Conservation (phyloP, 1,284 basidiomycete genomes). For the Trichosporon sp. region DNA sequence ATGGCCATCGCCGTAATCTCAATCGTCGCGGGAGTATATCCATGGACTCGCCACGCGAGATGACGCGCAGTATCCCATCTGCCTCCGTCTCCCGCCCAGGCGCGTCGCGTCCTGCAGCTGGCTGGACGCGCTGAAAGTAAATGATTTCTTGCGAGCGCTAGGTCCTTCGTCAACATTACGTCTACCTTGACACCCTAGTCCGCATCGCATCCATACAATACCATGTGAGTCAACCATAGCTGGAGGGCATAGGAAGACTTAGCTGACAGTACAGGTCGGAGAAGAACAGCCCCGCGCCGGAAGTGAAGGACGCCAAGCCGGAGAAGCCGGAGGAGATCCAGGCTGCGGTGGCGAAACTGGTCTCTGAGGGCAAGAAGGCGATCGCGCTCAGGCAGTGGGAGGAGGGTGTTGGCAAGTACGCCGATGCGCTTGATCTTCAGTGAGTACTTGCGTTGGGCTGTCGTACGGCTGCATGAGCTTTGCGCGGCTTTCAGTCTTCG, state of each 20-base stretch:
- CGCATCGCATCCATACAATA: not conserved
- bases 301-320: conserved; percentile 21
- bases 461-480: conserved; percentile 19
- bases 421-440: conserved; percentile 78
- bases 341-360: conserved; percentile 38
- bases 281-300: conserved; percentile 1
- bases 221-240: not conserved
- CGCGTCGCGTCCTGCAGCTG: not conserved
- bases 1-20: conserved; percentile 3
- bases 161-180: conserved; percentile 5
- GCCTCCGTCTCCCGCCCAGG: not conserved
- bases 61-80: conserved; percentile 4
- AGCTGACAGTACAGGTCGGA: conserved; percentile 1
- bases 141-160: conserved; percentile 8
- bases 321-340: conserved; percentile 25
- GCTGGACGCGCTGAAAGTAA: not conserved
- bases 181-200: not conserved
- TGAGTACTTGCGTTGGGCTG: conserved; percentile 58
- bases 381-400: conserved; percentile 85
- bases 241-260: not conserved
- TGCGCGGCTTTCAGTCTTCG: not conserved
- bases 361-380: conserved; percentile 61
- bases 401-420: conserved; percentile 80
- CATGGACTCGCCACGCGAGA: not conserved
- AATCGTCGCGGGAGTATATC: not conserved